Conservation (phyloP, 192 early-diverging fungal species). For the Allomyces macrogynus region DNA sequence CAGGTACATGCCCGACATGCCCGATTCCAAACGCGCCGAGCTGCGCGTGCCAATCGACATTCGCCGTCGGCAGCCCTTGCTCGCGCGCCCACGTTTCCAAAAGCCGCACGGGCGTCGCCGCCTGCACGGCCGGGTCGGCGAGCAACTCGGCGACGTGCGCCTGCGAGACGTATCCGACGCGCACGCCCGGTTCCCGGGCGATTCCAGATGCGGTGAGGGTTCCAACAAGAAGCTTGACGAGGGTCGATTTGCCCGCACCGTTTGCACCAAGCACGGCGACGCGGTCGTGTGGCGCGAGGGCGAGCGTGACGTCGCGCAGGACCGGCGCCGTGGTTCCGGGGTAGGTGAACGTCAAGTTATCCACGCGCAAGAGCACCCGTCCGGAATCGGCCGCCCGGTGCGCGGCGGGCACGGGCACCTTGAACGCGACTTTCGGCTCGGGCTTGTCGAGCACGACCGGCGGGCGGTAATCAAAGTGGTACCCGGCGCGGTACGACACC, state of each 20-base stretch:
- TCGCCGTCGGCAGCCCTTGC: neutral
- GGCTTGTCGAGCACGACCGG: slow-evolving; percentile 32
- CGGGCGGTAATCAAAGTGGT: slow-evolving; percentile 22
- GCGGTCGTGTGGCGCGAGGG: slow-evolving; percentile 39
- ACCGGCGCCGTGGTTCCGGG: slow-evolving; percentile 10
- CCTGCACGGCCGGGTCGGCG: slow-evolving; percentile 25
- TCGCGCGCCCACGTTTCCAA: neutral
- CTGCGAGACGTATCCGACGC: slow-evolving; percentile 71
- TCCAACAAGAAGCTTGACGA: slow-evolving; percentile 54
- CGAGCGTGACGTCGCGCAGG: slow-evolving; percentile 46
- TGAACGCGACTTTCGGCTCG: slow-evolving; percentile 35
- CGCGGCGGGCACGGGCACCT: slow-evolving; percentile 43
- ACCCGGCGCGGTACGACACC: slow-evolving; percentile 32
- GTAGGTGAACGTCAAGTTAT: slow-evolving; percentile 28
- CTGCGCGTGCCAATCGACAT: slow-evolving; percentile 17
- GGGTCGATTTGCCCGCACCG: slow-evolving; percentile 59
- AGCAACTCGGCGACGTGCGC: slow-evolving; percentile 49
- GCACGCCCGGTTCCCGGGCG: slow-evolving; percentile 33
- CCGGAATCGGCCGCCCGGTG: slow-evolving; percentile 39
- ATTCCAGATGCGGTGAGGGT: slow-evolving; percentile 31
- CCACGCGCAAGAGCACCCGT: slow-evolving; percentile 30
- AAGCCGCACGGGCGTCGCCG: slow-evolving; percentile 23
- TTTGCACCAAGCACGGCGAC: slow-evolving; percentile 69
- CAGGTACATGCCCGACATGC: slow-evolving; percentile 28
- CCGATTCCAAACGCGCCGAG: slow-evolving; percentile 65